Percentiles rank a stretch among this genome's conserved stretches.
These are phyloP conservation scores for Vitis rupestris DNA, from an alignment of 164 flowering plant genomes.

Conservation along the genomic window DNA sequence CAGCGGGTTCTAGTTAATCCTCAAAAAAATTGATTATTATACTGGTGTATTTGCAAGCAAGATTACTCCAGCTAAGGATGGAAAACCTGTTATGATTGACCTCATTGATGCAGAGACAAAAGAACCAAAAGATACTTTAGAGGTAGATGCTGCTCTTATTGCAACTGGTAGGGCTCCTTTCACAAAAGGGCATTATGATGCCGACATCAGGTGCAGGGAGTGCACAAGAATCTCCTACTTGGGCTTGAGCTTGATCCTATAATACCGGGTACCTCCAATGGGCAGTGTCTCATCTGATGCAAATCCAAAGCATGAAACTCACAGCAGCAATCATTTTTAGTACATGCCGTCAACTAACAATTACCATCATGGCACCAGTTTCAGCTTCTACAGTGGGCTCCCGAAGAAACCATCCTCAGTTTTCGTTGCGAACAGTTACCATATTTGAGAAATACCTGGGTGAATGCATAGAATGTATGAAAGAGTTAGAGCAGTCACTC, in stretches of 20 bases:
- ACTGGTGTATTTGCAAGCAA: constrained; percentile 89
- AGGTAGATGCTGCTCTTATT: constrained; percentile 41
- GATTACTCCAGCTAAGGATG: constrained; percentile 98
- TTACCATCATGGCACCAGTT: constrained; percentile 60
- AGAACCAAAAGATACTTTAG: constrained; percentile 81
- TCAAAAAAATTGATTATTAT: constrained; percentile 85
- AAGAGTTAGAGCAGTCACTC: too few relatives aligned
- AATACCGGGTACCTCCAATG: too few relatives aligned
- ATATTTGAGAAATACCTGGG: constrained; percentile 88
- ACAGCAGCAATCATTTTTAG: constrained; percentile 5
- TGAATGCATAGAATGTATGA: too few relatives aligned
- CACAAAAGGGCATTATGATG: too few relatives aligned
- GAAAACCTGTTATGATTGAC: constrained; percentile 92
- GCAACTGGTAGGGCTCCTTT: too few relatives aligned
- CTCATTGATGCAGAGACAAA: constrained; percentile 98
- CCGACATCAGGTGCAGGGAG: too few relatives aligned
- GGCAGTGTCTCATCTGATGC: constrained; percentile 15
- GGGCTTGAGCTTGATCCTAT: too few relatives aligned
- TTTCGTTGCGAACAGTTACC: constrained; percentile 66
- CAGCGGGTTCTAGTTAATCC: constrained; percentile 93
- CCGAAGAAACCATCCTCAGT: constrained; percentile 90
- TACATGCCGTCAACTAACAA: constrained; percentile 42
- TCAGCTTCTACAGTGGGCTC: constrained; percentile 81
- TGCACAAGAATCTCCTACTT: too few relatives aligned
- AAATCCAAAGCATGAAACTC: constrained; percentile 31